Evolutionary conservation across 2,329 filamentous ascomycete species (phyloP).

Genomic region (Ascochyta koolunga): DNA sequence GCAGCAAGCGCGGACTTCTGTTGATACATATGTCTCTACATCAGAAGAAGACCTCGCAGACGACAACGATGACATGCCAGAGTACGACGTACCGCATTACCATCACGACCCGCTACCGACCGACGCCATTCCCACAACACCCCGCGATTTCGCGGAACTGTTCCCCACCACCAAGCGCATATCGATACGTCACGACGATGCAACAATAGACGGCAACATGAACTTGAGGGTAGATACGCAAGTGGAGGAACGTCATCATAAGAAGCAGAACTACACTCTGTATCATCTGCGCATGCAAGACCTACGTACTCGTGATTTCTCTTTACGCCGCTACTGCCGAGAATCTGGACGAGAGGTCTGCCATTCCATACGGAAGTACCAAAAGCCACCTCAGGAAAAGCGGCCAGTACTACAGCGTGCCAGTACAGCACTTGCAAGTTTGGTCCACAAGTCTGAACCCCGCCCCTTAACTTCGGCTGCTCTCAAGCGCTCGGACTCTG

Average conservation of each 20-base stretch:
- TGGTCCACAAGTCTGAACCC: conserved; percentile 62
- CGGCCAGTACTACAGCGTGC: conserved; percentile 63
- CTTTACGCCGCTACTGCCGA: conserved; percentile 86
- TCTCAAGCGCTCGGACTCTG: conserved; percentile 64
- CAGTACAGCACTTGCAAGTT: conserved; percentile 62
- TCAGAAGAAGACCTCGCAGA: conserved; percentile 65
- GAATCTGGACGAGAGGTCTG: conserved; percentile 94
- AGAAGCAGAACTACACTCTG: conserved; percentile 72
- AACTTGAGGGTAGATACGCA: conserved; percentile 88
- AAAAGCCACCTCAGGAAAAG: conserved; percentile 59
- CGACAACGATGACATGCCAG: conserved; percentile 53
- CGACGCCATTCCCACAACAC: conserved; percentile 76
- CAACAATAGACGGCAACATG: conserved; percentile 92
- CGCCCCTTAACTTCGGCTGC: conserved; percentile 50
- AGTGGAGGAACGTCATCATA: conserved; percentile 62
- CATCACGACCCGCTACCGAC: conserved; percentile 66
- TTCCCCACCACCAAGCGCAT: conserved; percentile 86
- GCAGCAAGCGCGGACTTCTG: conserved; percentile 60
- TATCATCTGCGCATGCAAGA: conserved; percentile 97
- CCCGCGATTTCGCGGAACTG: conserved; percentile 79
- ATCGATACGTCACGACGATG: conserved; percentile 86
- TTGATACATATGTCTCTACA: conserved; percentile 81
- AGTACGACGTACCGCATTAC: conserved; percentile 65
- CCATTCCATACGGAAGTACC: conserved; percentile 75
- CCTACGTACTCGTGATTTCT: conserved; percentile 83